Evolutionary conservation across 495 filamentous ascomycete species (phyloP), one percentile per base, ranked within the genome.

Genomic region (Lasiosphaeria miniovina): DNA sequence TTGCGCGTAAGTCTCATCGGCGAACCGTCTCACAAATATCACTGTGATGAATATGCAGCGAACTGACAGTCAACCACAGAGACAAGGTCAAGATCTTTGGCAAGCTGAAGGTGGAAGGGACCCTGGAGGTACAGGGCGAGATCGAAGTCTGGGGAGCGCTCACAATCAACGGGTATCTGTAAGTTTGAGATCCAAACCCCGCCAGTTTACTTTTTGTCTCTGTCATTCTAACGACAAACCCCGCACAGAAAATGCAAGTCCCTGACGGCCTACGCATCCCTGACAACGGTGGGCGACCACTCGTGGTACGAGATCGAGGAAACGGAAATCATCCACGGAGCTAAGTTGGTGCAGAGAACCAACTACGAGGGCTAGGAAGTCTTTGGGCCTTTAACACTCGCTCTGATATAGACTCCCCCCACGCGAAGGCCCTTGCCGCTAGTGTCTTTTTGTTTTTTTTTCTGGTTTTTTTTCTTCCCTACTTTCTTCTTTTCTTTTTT

Each of bases 51-150:
- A 57, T 24, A 24, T 35, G 3, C 41, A 9, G 56, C 12, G 15
- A 35, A 33, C 52, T 45, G n/a, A n/a, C 31, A 1, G 15, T 15
- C 1, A 31, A 33, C 48, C 36, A 33, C 48, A 71, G 66, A 40
- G 69, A 74, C 61, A 74, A 74, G 60, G 72, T 75, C 58, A 76
- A 74, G 60, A 73, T 72, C 34, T 76, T 71, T 67, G 74, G 74
- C 24, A 74, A 75, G 62, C 66, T 76, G 9, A 76, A 66, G 52
- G 63, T 76, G 38, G 66, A 63, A 8, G 74, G 74, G 4, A 68
- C 62, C 9, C 62, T 72, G 9, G 67, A 74, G 32, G 71, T 69
- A n/a, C 57, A 67, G 9, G 71, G 68, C 35, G 65, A 67, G 11
- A 54, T 76, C 55, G 74, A 76, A 46, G 72, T 76, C 5, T 76